phyloP scores from a whole-genome alignment of 75 land plant species.

The Pinus taeda region DNA sequence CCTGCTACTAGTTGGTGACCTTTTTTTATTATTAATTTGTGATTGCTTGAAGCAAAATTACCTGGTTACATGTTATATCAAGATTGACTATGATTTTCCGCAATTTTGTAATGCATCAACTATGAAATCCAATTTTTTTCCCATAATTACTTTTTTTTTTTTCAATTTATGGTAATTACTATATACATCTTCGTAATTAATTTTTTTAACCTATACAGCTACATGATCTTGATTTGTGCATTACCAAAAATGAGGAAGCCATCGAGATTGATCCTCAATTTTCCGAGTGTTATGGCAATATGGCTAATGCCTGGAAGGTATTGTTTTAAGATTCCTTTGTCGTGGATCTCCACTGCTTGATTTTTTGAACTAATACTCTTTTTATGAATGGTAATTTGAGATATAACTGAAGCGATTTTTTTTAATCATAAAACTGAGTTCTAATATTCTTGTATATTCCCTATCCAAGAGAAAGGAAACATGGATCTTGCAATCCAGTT shows the following conservation, averaged over 20 bases:
- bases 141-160: not conserved
- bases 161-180: not conserved
- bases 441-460: not conserved
- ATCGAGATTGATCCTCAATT: slow-evolving; percentile 80
- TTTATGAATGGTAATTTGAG: not conserved
- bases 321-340: not conserved
- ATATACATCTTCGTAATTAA: not conserved
- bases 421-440: not conserved
- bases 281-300: slow-evolving; percentile 98
- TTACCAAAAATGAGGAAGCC: slow-evolving; percentile 98
- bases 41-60: no score
- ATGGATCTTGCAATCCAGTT: slow-evolving; percentile 90
- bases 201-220: slow-evolving; percentile 38
- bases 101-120: not conserved
- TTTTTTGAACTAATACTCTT: not conserved
- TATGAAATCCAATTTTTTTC: not conserved
- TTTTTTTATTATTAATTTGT: no score
- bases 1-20: no score
- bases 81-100: not conserved
- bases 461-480: slow-evolving; percentile 90
- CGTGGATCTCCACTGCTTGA: not conserved
- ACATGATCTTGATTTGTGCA: slow-evolving; percentile 94
- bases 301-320: slow-evolving; percentile 99
- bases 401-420: not conserved
- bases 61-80: no score